These are phyloP conservation scores for Claviceps spartinae DNA, from an alignment of 2,329 filamentous ascomycete species.

Conservation along the genomic window DNA sequence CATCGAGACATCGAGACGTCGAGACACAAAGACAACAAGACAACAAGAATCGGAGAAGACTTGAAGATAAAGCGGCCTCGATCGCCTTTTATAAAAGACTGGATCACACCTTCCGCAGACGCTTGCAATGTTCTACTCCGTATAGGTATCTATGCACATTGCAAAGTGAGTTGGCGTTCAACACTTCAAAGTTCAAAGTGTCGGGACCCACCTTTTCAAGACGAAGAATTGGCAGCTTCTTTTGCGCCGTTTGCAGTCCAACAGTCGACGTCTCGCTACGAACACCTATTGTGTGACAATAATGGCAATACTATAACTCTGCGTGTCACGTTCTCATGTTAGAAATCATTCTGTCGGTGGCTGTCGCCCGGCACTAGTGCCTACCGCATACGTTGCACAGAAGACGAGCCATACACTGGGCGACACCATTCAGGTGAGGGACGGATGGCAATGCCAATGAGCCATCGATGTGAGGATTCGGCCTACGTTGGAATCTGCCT, in stretches of 20 bases:
- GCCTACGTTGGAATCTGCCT: background rate
- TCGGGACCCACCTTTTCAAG: constrained; percentile 2
- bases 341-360: background rate
- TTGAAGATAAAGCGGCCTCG: background rate
- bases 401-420: no score
- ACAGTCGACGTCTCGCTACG: background rate
- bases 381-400: no score
- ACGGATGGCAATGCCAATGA: no score
- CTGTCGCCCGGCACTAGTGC: no score
- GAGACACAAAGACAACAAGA: no score
- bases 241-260: background rate
- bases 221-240: background rate
- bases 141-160: background rate
- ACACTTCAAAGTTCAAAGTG: background rate
- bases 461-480: background rate
- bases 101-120: constrained; percentile 1
- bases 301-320: background rate
- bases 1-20: no score
- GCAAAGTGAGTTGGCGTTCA: constrained; percentile 9
- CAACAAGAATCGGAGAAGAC: no score
- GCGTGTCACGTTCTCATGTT: background rate
- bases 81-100: constrained; percentile 6
- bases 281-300: background rate
- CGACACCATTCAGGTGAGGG: no score
- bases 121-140: background rate